A percentile compares a stretch with the other conserved stretches of the same genome.
These are phyloP conservation scores for Candida freyschussii DNA, from an alignment of 1,139 yeast genomes.

Conservation along the genomic window DNA sequence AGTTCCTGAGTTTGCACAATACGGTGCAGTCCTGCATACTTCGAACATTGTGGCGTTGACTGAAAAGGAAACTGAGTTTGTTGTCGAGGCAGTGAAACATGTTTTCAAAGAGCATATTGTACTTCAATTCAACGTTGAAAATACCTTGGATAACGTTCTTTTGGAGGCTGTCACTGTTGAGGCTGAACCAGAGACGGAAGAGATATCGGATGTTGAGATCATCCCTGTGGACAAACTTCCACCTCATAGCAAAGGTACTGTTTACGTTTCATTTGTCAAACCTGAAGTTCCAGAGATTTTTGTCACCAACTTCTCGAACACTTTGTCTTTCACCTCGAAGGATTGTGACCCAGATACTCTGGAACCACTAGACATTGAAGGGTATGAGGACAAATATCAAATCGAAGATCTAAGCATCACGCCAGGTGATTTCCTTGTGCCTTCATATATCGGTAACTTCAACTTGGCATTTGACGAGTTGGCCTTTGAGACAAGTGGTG, in stretches of 20 bases:
- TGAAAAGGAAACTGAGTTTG: conserved; percentile 91
- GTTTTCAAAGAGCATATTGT: conserved; percentile 73
- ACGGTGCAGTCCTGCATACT: conserved; percentile 74
- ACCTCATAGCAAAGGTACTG: conserved; percentile 69
- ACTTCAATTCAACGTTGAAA: conserved; percentile 77
- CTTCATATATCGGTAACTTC: conserved; percentile 77
- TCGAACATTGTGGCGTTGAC: conserved; percentile 69
- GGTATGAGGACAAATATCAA: conserved; percentile 91
- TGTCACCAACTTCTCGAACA: conserved; percentile 53
- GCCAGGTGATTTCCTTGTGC: conserved; percentile 80
- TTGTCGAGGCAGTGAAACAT: conserved; percentile 80
- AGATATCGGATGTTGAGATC: conserved; percentile 10
- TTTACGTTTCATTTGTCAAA: conserved; percentile 72
- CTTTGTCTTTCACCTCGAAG: conserved; percentile 69
- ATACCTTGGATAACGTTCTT: conserved; percentile 74
- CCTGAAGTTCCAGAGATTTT: conserved; percentile 41
- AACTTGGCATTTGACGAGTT: conserved; percentile 72
- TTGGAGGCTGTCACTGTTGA: conserved; percentile 77
- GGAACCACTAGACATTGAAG: conserved; percentile 71
- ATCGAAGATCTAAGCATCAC: conserved; percentile 72
- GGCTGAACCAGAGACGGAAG: conserved; percentile 42
- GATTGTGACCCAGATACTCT: conserved; percentile 77
- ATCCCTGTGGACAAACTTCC: conserved; percentile 68
- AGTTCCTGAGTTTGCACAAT: conserved; percentile 62
- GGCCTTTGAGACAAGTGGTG: conserved; percentile 51